phyloP scores from a whole-genome alignment of 305 asterid species.

The Withania somnifera region DNA sequence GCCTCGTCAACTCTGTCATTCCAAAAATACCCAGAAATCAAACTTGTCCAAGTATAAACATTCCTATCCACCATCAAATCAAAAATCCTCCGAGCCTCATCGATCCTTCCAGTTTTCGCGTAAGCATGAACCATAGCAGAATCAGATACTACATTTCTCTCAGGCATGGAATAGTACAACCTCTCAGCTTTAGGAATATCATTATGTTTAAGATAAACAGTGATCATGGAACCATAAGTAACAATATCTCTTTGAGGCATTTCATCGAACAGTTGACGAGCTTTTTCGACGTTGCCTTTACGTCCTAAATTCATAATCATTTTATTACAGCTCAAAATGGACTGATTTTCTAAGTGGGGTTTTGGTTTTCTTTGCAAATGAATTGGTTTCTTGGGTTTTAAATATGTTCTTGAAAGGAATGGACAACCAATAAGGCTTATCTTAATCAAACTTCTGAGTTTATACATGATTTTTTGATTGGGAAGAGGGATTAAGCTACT shows the following conservation, averaged over 20 bases:
- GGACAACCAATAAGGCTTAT: neutral
- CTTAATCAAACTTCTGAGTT: neutral
- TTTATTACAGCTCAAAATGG: constrained; percentile 24
- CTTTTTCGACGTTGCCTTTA: constrained; percentile 38
- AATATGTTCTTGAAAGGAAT: constrained; percentile 3
- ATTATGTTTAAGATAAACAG: constrained; percentile 47
- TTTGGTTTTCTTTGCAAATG: neutral
- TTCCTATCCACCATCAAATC: constrained; percentile 56
- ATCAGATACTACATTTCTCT: constrained; percentile 52
- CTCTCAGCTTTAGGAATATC: constrained; percentile 46
- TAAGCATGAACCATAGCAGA: constrained; percentile 80
- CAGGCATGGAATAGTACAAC: constrained; percentile 45
- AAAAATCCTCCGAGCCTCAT: constrained; percentile 41
- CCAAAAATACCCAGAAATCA: constrained; percentile 61
- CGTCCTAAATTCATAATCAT: constrained; percentile 32
- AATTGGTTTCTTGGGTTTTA: neutral
- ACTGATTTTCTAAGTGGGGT: constrained; percentile 1
- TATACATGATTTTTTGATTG: neutral
- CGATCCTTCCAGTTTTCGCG: constrained; percentile 50
- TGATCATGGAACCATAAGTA: constrained; percentile 57
- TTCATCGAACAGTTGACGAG: constrained; percentile 45
- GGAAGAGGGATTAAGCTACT: neutral
- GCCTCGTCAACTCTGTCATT: constrained; percentile 48
- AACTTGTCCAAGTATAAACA: constrained; percentile 67
- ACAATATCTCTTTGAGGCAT: constrained; percentile 51